A percentile compares a stretch with the other conserved stretches of the same genome.
Evolutionary conservation across 306 rosid genomes (phyloP).

Genomic region (Cajanus cajan): DNA sequence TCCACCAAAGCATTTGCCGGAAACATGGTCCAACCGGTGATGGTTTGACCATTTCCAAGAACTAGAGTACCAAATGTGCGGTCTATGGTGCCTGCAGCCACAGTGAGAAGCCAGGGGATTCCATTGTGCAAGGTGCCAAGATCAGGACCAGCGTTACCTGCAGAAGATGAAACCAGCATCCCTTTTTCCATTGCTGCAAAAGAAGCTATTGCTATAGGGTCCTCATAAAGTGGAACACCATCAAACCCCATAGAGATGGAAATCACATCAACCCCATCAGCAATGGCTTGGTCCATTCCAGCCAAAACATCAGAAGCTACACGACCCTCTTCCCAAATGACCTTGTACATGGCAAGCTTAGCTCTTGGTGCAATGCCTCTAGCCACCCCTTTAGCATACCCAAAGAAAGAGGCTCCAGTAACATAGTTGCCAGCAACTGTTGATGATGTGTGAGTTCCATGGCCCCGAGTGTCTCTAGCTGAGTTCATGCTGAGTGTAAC

Average conservation of each 20-base stretch:
- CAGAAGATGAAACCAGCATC: constrained; percentile 28
- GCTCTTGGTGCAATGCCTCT: constrained; percentile 40
- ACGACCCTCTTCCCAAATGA: constrained; percentile 11
- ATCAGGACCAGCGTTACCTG: background rate
- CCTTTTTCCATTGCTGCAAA: constrained; percentile 42
- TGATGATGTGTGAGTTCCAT: constrained; percentile 38
- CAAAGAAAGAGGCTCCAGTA: constrained; percentile 18
- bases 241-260: constrained; percentile 30
- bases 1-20: constrained; percentile 22
- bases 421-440: constrained; percentile 38
- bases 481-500: constrained; percentile 30
- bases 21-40: constrained; percentile 38
- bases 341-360: constrained; percentile 27
- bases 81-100: constrained; percentile 27
- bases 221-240: constrained; percentile 19
- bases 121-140: constrained; percentile 24
- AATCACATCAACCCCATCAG: constrained; percentile 42
- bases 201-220: constrained; percentile 33
- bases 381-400: constrained; percentile 35
- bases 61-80: constrained; percentile 25
- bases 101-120: constrained; percentile 30
- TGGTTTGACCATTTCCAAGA: constrained; percentile 33
- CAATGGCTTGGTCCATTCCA: constrained; percentile 32
- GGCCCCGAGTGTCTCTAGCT: constrained; percentile 23
- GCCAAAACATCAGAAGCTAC: constrained; percentile 27